Conservation (phyloP, 371 early-diverging fungal species). For the Batrachochytrium dendrobatidis region DNA sequence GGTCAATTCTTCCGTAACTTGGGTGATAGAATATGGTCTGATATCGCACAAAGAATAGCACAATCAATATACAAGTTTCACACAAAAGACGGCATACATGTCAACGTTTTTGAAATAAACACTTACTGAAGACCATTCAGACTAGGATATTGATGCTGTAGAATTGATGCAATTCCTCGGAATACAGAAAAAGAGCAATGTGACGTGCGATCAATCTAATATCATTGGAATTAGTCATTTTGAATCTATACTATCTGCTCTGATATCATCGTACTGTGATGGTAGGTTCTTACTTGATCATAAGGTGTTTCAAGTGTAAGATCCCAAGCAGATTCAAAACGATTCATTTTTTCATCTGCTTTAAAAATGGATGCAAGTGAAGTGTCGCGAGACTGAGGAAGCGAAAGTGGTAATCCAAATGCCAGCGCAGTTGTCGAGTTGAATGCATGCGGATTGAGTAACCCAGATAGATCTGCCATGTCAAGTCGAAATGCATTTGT, state of each 20-base stretch:
- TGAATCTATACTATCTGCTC: background rate
- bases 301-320: slow-evolving; percentile 8
- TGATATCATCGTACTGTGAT: background rate
- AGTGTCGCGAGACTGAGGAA: too few species aligned
- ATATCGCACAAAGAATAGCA: too few species aligned
- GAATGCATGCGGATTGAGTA: slow-evolving; percentile 7
- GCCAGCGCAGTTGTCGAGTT: slow-evolving; percentile 14
- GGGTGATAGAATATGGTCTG: too few species aligned
- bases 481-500: slow-evolving; percentile 3
- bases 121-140: too few species aligned
- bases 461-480: slow-evolving; percentile 7
- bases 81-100: too few species aligned
- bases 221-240: too few species aligned
- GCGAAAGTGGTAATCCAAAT: slow-evolving; percentile 13
- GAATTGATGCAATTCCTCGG: background rate
- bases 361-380: background rate
- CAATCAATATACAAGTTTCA: too few species aligned
- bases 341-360: slow-evolving; percentile 1
- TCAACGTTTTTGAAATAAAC: too few species aligned
- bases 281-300: slow-evolving; percentile 10
- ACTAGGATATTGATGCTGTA: background rate
- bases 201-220: background rate
- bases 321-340: slow-evolving; percentile 10
- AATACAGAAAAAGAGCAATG: background rate
- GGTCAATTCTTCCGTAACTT: too few species aligned